These are phyloP conservation scores for Nasturtium officinale DNA, from an alignment of 345 rosid species.

Conservation along the genomic window DNA sequence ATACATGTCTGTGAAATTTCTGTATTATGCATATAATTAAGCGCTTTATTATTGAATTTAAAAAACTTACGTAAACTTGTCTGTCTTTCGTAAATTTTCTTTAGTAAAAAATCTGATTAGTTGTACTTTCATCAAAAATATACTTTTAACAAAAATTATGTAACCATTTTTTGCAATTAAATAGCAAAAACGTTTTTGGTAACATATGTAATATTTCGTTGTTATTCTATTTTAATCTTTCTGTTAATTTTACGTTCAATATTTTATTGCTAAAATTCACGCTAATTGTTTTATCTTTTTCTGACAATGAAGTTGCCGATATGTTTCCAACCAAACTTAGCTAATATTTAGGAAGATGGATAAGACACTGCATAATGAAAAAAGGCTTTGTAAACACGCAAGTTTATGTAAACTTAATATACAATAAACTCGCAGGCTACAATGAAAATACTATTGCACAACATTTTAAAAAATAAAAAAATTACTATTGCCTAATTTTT, in stretches of 20 bases:
- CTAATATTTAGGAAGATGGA: constrained; percentile 36
- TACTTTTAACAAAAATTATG: too few species aligned
- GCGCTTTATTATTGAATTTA: too few species aligned
- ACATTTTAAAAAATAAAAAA: too few species aligned
- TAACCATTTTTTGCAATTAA: neutral
- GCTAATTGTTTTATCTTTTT: neutral
- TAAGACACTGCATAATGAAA: constrained; percentile 4
- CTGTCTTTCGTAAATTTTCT: too few species aligned
- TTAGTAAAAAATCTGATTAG: neutral
- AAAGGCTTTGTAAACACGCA: constrained; percentile 29
- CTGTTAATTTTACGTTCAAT: neutral
- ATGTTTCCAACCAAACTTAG: constrained; percentile 39
- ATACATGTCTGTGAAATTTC: neutral
- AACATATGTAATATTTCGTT: neutral
- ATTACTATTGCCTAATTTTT: too few species aligned
- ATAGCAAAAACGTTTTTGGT: too few species aligned
- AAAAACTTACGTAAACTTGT: too few species aligned
- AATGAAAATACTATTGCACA: too few species aligned
- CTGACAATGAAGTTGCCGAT: constrained; percentile 15
- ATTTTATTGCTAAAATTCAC: neutral
- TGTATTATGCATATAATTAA: too few species aligned
- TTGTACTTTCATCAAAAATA: neutral
- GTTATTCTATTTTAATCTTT: neutral
- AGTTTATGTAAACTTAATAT: neutral
- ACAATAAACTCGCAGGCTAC: neutral